phyloP scores from a whole-genome alignment of 2,329 filamentous ascomycete genomes.

The Pyrenophora teres region DNA sequence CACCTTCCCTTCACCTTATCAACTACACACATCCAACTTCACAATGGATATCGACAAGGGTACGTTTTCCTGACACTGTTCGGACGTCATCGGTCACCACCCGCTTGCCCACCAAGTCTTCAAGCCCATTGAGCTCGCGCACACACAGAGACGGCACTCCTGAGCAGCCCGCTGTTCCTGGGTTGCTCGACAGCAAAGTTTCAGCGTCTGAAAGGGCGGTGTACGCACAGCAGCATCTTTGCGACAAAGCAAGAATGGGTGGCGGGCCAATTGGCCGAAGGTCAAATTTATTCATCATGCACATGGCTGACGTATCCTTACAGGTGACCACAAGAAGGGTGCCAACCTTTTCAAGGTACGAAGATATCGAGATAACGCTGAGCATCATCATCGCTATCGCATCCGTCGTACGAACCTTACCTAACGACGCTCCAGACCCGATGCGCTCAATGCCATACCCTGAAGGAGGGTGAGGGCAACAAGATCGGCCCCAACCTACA shows the following conservation, averaged over 20 bases:
- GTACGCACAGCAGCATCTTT: constrained; percentile 27
- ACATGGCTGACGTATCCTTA: constrained; percentile 28
- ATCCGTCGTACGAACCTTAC: constrained; percentile 3
- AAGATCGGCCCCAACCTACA: constrained; percentile 97
- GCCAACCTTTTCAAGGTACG: constrained; percentile 92
- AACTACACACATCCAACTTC: constrained; percentile 24
- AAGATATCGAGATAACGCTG: not conserved
- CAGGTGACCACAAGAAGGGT: constrained; percentile 95
- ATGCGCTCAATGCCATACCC: constrained; percentile 98
- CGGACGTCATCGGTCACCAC: constrained; percentile 37
- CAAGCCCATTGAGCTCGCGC: constrained; percentile 34
- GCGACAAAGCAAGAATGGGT: constrained; percentile 31
- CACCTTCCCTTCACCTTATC: constrained; percentile 5
- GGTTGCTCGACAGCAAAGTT: not conserved
- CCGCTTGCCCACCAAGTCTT: constrained; percentile 25
- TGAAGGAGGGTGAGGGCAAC: constrained; percentile 88
- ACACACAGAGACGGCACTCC: constrained; percentile 13
- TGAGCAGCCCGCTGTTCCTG: constrained; percentile 7
- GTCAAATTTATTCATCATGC: constrained; percentile 10
- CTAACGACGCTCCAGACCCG: constrained; percentile 65
- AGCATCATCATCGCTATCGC: constrained; percentile 7
- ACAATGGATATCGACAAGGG: constrained; percentile 50
- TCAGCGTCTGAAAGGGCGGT: constrained; percentile 14
- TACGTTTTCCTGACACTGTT: constrained; percentile 36
- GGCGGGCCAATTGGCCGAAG: constrained; percentile 17